phyloP scores from a whole-genome alignment of 2,329 filamentous ascomycete species.

The Xylaria hypoxylon region DNA sequence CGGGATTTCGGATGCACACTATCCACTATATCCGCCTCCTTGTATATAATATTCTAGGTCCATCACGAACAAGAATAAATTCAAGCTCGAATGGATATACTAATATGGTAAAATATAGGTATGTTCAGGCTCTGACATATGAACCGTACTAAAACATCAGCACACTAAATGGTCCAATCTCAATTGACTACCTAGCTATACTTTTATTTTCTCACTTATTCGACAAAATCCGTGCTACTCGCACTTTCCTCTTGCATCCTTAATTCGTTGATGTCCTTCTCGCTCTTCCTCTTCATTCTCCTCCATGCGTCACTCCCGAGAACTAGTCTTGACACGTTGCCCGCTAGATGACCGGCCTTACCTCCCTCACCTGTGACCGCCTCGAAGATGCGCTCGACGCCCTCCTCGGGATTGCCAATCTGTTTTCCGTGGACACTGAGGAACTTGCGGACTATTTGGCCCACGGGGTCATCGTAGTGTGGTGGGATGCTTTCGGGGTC shows the following conservation, averaged over 20 bases:
- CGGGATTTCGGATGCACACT: too few relatives aligned
- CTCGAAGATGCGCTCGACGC: slow-evolving; percentile 53
- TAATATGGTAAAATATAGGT: too few relatives aligned
- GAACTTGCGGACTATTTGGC: slow-evolving; percentile 35
- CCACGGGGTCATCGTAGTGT: slow-evolving; percentile 38
- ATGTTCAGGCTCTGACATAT: too few relatives aligned
- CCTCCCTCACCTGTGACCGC: slow-evolving; percentile 50
- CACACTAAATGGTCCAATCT: too few relatives aligned
- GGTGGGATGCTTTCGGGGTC: slow-evolving; percentile 1
- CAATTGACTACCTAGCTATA: not conserved
- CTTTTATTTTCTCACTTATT: not conserved
- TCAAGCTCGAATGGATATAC: too few relatives aligned
- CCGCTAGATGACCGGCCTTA: slow-evolving; percentile 47
- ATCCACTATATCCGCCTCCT: too few relatives aligned
- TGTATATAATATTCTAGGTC: too few relatives aligned
- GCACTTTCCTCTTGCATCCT: slow-evolving; percentile 20
- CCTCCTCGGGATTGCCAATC: slow-evolving; percentile 52
- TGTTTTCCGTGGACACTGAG: slow-evolving; percentile 42
- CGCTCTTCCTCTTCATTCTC: slow-evolving; percentile 38
- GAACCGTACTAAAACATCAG: too few relatives aligned
- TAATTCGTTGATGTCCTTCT: slow-evolving; percentile 38
- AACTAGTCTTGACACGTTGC: slow-evolving; percentile 51
- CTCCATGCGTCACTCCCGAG: slow-evolving; percentile 51
- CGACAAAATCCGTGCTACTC: slow-evolving; percentile 16
- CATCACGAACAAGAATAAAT: too few relatives aligned